Evolutionary conservation across 441 rosid genomes (phyloP).

Genomic region (Melastoma candidum): DNA sequence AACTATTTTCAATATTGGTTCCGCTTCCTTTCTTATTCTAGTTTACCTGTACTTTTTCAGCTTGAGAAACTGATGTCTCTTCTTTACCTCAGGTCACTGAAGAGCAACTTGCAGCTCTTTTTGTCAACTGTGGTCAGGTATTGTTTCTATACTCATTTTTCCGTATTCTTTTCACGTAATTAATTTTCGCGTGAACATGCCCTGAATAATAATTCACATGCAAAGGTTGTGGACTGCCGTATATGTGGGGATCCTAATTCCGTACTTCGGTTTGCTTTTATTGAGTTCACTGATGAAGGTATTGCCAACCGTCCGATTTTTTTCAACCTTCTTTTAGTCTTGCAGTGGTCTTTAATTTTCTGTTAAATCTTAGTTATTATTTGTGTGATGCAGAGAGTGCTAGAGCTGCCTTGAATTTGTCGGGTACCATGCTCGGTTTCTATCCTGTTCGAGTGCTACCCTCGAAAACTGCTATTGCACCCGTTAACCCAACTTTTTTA

Average conservation of each 20-base stretch:
- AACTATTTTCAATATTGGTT: neutral
- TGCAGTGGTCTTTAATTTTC: neutral
- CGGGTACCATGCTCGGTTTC: conserved; percentile 83
- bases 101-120: conserved; percentile 90
- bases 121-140: conserved; percentile 79
- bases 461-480: conserved; percentile 94
- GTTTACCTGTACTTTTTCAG: neutral
- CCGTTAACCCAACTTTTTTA: conserved; percentile 85
- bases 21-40: conserved; percentile 8
- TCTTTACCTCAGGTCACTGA: conserved; percentile 61
- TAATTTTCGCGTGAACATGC: too few relatives aligned
- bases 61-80: conserved; percentile 7
- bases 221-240: conserved; percentile 91
- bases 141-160: conserved; percentile 1
- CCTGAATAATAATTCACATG: neutral
- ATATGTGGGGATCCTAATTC: conserved; percentile 97
- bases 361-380: conserved; percentile 7
- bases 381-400: conserved; percentile 50
- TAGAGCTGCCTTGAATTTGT: conserved; percentile 48
- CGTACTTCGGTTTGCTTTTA: conserved; percentile 89
- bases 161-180: conserved; percentile 9
- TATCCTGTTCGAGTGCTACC: conserved; percentile 85
- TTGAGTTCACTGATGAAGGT: conserved; percentile 93
- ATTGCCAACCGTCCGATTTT: neutral
- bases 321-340: neutral